These are phyloP conservation scores for Wickerhamiella allomyrinae DNA, from an alignment of 805 yeast species.

Conservation along the genomic window DNA sequence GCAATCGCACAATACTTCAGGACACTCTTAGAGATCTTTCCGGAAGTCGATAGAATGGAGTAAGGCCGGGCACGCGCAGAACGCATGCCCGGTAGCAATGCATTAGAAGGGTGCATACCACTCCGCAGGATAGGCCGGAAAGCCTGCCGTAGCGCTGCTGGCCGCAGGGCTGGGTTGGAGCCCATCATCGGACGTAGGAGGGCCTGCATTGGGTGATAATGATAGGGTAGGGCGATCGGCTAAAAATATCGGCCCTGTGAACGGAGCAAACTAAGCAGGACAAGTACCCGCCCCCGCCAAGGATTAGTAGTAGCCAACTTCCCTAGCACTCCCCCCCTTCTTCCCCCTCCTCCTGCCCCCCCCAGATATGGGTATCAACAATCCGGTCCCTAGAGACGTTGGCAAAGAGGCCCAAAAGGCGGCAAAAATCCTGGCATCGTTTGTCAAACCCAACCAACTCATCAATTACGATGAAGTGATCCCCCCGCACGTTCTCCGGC, in stretches of 20 bases:
- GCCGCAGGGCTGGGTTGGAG: not conserved
- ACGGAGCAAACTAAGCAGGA: too few species aligned
- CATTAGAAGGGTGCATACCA: not conserved
- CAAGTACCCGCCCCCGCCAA: too few species aligned
- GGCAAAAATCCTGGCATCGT: conserved; percentile 77
- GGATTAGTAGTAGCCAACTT: too few species aligned
- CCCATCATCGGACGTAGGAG: not conserved
- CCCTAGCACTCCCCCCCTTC: too few species aligned
- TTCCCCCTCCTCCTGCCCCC: not conserved
- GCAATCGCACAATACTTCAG: not conserved
- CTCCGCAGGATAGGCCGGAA: not conserved
- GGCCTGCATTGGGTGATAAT: not conserved
- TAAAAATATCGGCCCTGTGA: not conserved
- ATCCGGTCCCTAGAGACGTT: conserved; percentile 87
- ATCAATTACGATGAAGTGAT: conserved; percentile 76
- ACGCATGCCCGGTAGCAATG: not conserved
- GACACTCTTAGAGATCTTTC: not conserved
- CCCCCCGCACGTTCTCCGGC: conserved; percentile 73
- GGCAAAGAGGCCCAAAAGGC: conserved; percentile 86
- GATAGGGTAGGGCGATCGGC: not conserved
- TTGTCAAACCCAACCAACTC: conserved; percentile 87
- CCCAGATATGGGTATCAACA: conserved; percentile 60
- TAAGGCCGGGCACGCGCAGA: not conserved
- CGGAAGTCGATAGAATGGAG: not conserved
- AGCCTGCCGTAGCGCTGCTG: not conserved